Conservation (phyloP, 177 flowering plant species). For the Vitis hybrid region DNA sequence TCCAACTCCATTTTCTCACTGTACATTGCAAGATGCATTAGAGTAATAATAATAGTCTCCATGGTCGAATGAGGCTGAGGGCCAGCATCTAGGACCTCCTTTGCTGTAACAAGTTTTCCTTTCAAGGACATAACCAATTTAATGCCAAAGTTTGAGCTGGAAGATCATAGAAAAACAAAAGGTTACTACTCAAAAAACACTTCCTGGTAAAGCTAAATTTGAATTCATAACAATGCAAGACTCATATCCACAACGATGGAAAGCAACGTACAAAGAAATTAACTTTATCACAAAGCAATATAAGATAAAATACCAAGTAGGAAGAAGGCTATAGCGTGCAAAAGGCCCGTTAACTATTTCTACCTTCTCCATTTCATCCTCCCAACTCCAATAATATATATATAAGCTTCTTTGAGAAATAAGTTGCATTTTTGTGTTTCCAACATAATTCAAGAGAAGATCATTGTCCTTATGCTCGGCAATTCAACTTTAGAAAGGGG, state of each 20-base stretch:
- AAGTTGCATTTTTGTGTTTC: too few relatives aligned
- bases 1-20: constrained; percentile 84
- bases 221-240: neutral
- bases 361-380: too few relatives aligned
- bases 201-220: neutral
- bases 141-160: constrained; percentile 76
- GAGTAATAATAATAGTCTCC: constrained; percentile 80
- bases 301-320: neutral
- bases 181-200: neutral
- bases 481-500: too few relatives aligned
- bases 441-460: too few relatives aligned
- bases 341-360: too few relatives aligned
- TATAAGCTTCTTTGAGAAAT: too few relatives aligned
- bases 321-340: neutral
- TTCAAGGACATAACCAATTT: constrained; percentile 51
- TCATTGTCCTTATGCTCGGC: too few relatives aligned
- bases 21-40: constrained; percentile 72
- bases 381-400: too few relatives aligned
- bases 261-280: neutral
- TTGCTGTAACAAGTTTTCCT: constrained; percentile 62
- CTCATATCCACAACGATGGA: neutral
- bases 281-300: neutral
- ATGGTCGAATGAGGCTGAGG: constrained; percentile 51
- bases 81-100: constrained; percentile 68
- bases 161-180: constrained; percentile 7